These are phyloP conservation scores for Candida michaelii DNA, from an alignment of 805 yeast species.

Conservation along the genomic window DNA sequence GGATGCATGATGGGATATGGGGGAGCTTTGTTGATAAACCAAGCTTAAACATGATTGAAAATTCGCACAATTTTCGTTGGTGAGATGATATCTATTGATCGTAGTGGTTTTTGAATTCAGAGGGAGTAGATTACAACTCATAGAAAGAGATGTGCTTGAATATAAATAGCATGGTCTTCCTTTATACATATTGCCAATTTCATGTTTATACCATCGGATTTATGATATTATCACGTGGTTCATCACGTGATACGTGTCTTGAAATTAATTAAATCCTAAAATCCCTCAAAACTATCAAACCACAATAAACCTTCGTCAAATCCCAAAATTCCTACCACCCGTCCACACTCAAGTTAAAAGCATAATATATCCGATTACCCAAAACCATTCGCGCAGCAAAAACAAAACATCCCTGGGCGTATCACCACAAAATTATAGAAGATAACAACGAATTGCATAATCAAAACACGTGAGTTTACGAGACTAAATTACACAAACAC, in stretches of 20 bases:
- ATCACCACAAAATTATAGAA: background rate
- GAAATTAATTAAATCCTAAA: background rate
- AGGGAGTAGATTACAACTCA: no score
- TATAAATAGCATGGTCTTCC: no score
- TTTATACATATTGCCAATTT: no score
- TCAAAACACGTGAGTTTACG: background rate
- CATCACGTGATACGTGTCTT: background rate
- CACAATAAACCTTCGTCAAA: background rate
- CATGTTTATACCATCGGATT: no score
- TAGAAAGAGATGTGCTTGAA: no score
- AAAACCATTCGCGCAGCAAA: constrained; percentile 4
- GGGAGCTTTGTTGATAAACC: constrained; percentile 1
- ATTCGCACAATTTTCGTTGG: constrained; percentile 2
- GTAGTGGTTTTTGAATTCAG: no score
- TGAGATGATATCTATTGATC: no score
- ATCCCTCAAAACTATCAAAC: background rate
- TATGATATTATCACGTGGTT: no score
- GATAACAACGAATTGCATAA: background rate
- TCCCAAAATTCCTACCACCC: background rate
- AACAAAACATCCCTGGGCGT: constrained; percentile 6
- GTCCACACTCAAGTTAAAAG: background rate
- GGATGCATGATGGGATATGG: background rate
- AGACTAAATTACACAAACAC: background rate
- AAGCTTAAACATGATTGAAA: constrained; percentile 4
- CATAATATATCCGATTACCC: background rate